These are phyloP conservation scores for Aspergillus tanneri DNA, from an alignment of 2,329 filamentous ascomycete genomes.

Conservation along the genomic window DNA sequence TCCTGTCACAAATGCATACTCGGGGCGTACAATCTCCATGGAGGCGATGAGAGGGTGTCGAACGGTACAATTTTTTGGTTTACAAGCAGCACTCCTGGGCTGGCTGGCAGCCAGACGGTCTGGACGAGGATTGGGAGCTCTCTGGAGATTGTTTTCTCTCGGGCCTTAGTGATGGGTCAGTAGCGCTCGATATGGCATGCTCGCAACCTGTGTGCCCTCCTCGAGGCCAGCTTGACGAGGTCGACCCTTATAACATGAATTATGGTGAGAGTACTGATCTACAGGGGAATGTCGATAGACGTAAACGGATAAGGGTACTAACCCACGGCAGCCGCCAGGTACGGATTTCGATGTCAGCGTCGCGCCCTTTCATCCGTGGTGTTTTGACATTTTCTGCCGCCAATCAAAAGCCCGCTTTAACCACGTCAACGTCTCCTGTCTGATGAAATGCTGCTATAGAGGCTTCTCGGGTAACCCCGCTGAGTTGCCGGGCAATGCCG, in stretches of 20 bases:
- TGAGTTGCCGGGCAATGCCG: not conserved
- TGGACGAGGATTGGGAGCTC: slow-evolving; percentile 1
- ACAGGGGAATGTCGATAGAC: no score
- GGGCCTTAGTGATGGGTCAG: not conserved
- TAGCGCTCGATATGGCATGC: not conserved
- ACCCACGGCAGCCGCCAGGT: no score
- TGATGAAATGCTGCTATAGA: no score
- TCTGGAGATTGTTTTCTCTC: slow-evolving; percentile 3
- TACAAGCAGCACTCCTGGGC: no score
- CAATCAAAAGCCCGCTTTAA: not conserved
- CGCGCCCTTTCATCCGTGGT: slow-evolving; percentile 2
- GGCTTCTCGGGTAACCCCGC: not conserved
- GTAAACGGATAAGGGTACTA: no score
- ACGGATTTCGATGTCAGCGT: not conserved
- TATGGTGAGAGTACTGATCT: no score
- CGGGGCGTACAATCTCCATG: not conserved
- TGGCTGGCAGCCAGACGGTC: not conserved
- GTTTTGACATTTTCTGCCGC: not conserved
- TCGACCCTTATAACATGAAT: no score
- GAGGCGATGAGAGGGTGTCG: slow-evolving; percentile 6
- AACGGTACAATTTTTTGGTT: not conserved
- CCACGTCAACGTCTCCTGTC: not conserved
- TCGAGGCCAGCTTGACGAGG: no score
- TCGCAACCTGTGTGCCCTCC: no score
- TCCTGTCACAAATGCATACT: not conserved